A percentile compares a stretch with the other conserved stretches of the same genome.
phyloP scores from a whole-genome alignment of 345 rosid genomes.

The Stellera chamaejasme region DNA sequence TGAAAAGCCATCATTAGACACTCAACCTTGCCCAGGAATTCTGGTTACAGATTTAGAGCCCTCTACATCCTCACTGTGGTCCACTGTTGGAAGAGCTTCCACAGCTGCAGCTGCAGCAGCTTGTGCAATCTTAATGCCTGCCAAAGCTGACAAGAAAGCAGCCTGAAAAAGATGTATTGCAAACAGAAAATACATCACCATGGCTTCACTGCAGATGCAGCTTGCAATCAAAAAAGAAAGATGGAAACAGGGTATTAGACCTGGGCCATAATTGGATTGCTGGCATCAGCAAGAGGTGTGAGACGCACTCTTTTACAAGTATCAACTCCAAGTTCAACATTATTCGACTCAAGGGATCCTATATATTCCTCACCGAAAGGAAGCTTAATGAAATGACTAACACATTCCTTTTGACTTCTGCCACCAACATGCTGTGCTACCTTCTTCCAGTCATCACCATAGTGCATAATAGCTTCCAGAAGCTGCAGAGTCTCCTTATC shows the following conservation, averaged over 20 bases:
- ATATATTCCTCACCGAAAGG: constrained; percentile 73
- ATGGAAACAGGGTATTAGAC: constrained; percentile 14
- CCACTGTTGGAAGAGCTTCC: constrained; percentile 36
- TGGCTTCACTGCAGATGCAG: too few species aligned
- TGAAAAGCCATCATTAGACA: background rate
- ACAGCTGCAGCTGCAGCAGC: constrained; percentile 82
- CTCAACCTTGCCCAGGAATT: constrained; percentile 32
- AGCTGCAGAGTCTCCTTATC: constrained; percentile 78
- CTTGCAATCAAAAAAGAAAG: too few species aligned
- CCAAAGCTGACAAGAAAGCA: constrained; percentile 85
- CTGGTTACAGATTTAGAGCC: constrained; percentile 16
- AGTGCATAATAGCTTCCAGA: constrained; percentile 71
- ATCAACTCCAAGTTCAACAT: constrained; percentile 32
- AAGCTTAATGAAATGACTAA: constrained; percentile 72
- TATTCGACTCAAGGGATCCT: constrained; percentile 26
- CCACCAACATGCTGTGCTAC: constrained; percentile 77
- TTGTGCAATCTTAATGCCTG: constrained; percentile 73
- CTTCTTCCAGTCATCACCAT: constrained; percentile 88
- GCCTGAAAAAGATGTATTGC: constrained; percentile 36
- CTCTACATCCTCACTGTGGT: constrained; percentile 10
- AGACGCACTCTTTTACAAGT: constrained; percentile 48
- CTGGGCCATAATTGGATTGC: constrained; percentile 99
- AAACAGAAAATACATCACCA: constrained; percentile 5
- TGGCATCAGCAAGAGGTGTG: constrained; percentile 87
- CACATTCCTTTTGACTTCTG: constrained; percentile 81